These are phyloP conservation scores for Radiomyces spectabilis DNA, from an alignment of 192 early-diverging fungal genomes.

Conservation along the genomic window DNA sequence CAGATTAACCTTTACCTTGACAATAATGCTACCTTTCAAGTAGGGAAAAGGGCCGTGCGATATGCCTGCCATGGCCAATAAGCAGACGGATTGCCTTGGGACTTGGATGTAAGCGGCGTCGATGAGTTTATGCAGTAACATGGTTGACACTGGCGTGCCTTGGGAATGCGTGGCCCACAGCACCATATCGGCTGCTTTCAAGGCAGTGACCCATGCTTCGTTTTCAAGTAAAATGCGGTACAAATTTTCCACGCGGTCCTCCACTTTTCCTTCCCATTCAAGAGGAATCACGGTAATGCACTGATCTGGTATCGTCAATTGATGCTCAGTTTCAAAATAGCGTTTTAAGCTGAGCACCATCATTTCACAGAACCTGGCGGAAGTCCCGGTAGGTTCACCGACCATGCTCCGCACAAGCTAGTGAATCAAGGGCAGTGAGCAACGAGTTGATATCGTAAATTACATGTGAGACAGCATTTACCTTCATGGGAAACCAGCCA, in stretches of 20 bases:
- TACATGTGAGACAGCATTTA: constrained; percentile 19
- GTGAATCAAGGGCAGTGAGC: neutral
- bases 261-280: constrained; percentile 88
- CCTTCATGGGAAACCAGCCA: constrained; percentile 81
- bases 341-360: constrained; percentile 63
- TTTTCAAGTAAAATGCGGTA: constrained; percentile 65
- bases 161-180: constrained; percentile 91
- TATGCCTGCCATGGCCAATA: constrained; percentile 92
- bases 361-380: constrained; percentile 80
- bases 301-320: constrained; percentile 35
- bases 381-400: constrained; percentile 93
- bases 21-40: constrained; percentile 73
- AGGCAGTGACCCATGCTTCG: constrained; percentile 28
- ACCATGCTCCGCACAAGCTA: constrained; percentile 61
- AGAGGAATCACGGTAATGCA: constrained; percentile 74
- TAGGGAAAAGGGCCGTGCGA: constrained; percentile 83
- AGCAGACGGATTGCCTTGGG: constrained; percentile 59
- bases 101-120: constrained; percentile 57
- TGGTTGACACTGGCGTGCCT: constrained; percentile 82
- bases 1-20: constrained; percentile 49
- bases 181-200: constrained; percentile 62
- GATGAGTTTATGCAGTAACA: constrained; percentile 71
- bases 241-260: constrained; percentile 76
- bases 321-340: constrained; percentile 42
- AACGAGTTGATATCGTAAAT: constrained; percentile 4